Evolutionary conservation across 306 rosid genomes (phyloP), one percentile per base, ranked within the genome.

Genomic region (Erythrophleum fordii): DNA sequence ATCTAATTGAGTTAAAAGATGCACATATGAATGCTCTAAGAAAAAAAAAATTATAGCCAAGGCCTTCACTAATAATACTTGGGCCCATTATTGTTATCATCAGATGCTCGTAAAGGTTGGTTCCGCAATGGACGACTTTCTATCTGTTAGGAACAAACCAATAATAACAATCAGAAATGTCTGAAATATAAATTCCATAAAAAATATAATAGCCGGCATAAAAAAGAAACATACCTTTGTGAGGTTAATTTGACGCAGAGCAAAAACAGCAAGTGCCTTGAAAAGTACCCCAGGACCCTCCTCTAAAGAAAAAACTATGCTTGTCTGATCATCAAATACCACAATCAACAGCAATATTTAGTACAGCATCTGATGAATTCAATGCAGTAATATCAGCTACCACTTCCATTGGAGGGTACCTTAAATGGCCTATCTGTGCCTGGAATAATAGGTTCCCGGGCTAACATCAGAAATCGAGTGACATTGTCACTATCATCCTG

Each of bases 251-350:
- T 88, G 89, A 65, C 98, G 99, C 80, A 93, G 72, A 45, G 99
- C 98, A 86, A 95, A 95, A 86, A 92, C 98, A 62, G 99, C 97
- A 79, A 95, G 99, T 72, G 99, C 99, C 88, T 93, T 95, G 85
- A 92, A 95, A 82, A 95, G 99, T 26, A 92, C 78, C 78, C 99
- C 98, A 44, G 99, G 98, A 71, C 99, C 98, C 82, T 93, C 98
- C 87, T 95, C 99, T 65, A 95, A 85, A 41, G 98, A 93, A 87
- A 93, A 95, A 64, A 93, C 99, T 83, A 95, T 93, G 83, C 99
- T 95, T 22, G 99, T 93, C 99, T 95, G 88, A 52, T 76, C 80
- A 76, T 72, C 46, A 75, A 81, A 82, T 9, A 77, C 69, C 79
- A 44, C 76, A 71, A 45, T 65, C 77, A 81, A 77, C 56, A 64